Conservation (phyloP, 2,329 filamentous ascomycete species). For the Anisogramma anomala region DNA sequence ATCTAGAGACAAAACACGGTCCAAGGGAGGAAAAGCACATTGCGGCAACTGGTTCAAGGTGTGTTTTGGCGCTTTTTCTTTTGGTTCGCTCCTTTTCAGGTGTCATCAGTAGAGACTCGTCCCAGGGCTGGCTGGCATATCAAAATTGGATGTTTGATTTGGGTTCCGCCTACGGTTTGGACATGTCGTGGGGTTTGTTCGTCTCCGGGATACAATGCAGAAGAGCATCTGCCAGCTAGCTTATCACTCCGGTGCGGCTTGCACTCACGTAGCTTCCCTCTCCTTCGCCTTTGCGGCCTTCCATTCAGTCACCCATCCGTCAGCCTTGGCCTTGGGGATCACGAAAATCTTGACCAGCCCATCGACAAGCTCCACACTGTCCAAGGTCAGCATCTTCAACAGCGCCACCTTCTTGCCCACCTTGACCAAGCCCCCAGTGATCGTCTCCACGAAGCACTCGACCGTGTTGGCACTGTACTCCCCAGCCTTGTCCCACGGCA, state of each 20-base stretch:
- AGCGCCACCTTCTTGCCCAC: conserved; percentile 75
- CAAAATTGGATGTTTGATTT: neutral
- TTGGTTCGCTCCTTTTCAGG: neutral
- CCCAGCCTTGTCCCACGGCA: conserved; percentile 67
- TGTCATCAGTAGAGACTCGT: neutral
- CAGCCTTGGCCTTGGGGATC: conserved; percentile 58
- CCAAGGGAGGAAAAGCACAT: too few relatives aligned
- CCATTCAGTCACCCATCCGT: conserved; percentile 71
- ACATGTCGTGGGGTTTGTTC: too few relatives aligned
- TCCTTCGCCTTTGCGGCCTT: conserved; percentile 59
- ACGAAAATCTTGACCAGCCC: conserved; percentile 74
- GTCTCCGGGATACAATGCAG: too few relatives aligned
- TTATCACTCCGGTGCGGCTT: too few relatives aligned
- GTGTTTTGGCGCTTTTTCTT: neutral
- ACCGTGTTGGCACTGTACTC: conserved; percentile 57
- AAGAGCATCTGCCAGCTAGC: too few relatives aligned
- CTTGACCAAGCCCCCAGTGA: conserved; percentile 69
- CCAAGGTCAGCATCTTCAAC: conserved; percentile 60
- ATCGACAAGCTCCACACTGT: conserved; percentile 79
- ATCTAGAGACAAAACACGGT: neutral
- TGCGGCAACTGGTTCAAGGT: neutral
- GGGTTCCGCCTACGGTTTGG: too few relatives aligned
- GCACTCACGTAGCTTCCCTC: conserved; percentile 15
- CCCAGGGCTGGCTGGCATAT: neutral
- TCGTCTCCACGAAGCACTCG: conserved; percentile 84